Conservation (phyloP, 73 alveolate genomes). For the Breviolum minutum region DNA sequence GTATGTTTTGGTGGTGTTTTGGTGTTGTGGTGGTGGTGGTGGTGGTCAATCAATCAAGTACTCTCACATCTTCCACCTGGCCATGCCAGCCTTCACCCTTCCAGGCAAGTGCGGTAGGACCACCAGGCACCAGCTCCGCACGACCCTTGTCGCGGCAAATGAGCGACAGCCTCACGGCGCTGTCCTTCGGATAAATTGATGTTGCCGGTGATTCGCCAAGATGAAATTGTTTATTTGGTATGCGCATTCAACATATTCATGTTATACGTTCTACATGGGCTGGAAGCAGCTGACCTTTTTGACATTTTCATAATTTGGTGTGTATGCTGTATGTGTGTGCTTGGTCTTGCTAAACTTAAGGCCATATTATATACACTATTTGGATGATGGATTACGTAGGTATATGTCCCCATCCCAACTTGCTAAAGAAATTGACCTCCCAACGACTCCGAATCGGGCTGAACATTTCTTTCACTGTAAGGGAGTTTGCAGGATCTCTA, state of each 20-base stretch:
- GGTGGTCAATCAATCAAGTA: too few species aligned
- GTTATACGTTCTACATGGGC: too few species aligned
- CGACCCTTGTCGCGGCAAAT: constrained; percentile 58
- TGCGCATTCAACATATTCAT: background rate
- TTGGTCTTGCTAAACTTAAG: too few species aligned
- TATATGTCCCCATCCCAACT: background rate
- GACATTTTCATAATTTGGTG: too few species aligned
- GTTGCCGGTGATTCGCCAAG: background rate
- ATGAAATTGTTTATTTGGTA: background rate
- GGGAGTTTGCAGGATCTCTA: background rate
- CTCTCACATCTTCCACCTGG: too few species aligned
- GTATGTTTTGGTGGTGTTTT: too few species aligned
- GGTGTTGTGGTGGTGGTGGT: too few species aligned
- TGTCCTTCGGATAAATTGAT: background rate
- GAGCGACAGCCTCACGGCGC: background rate
- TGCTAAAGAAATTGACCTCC: background rate
- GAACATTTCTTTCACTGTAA: background rate
- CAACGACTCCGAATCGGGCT: background rate
- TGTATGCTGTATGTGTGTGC: too few species aligned
- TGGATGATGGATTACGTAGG: background rate
- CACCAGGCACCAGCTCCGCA: constrained; percentile 44
- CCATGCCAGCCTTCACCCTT: too few species aligned
- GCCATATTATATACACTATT: too few species aligned
- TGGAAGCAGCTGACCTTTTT: too few species aligned
- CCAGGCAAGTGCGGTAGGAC: constrained; percentile 47